Evolutionary conservation across 2,329 filamentous ascomycete species (phyloP), one percentile per base, ranked within the genome.

Genomic region (Geosmithia flava): DNA sequence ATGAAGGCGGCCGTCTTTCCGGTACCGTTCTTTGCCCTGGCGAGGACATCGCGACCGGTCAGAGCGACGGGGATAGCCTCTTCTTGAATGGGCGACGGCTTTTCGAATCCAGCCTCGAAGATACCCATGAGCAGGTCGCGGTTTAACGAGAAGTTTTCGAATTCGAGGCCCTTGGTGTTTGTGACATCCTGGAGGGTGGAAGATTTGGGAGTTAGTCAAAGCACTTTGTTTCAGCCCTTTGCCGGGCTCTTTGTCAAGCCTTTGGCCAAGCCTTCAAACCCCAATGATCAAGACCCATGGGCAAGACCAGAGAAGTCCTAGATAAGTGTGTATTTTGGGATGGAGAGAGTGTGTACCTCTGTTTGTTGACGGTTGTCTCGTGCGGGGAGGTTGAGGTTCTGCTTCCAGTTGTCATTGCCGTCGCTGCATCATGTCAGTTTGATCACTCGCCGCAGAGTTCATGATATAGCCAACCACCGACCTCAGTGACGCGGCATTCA

Each of bases 1-100:
- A 97, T 87, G 64, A 97, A 98, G 53, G 94, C 94, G 20, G 91
- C 93, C 10, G 93, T 98, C 73, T 98, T 98, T 63, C 93, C 93
- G 39, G 93, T 98, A 54, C 93, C 93, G 66, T 98, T 98, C 75
- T 98, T 98, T 55, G 93, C 93, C 68, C 93, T 81, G 51, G 93
- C 93, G 54, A 98, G 78, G 59, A 98, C 90, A 63, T 98, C 93
- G 68, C 91, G 81, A 49, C 93, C 93, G 45, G 91, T 95, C 49
- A 98, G 77, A 46, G 93, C 93, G 55, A 98, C 91, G 45, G 93
- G 93, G 60, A 98, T 96, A 48, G 93, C 89, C 71, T 97, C 93
- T 82, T 98, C 93, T 80, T 98, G 93, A 59, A 98, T 98, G 11
- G 93, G 93, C 49, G 93, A 98, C 16, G 93, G 93, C 70, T 95